Base-by-base conservation (phyloP, 768 basidiomycete species). In the Pluteus cervinus region DNA sequence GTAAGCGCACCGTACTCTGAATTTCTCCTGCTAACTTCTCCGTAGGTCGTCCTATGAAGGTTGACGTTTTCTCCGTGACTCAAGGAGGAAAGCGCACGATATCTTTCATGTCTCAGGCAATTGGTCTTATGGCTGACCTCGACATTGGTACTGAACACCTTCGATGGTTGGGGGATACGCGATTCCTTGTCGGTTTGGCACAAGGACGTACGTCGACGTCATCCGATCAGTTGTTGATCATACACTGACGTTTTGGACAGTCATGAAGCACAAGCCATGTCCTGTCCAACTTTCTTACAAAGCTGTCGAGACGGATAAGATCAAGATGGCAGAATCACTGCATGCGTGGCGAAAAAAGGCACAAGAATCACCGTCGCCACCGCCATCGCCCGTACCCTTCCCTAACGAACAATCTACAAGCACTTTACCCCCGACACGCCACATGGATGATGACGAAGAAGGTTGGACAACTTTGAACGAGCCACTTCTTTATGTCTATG, bases 121-220 rank as follows among this genome's bases (percentile, higher is more conserved):
- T 87, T 15, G 90, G 90, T 3, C 66, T 93, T 22, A 84, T 90
- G 77, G 87, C 90, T 3, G 87, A 92, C 44, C 42, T 89, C 26
- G 89, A 91, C 58, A 60, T 86, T 30, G 83, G 83, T 39, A 93
- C 90, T 2, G 89, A 92, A 42, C 63, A 86, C 48, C 58, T 92
- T 28, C 75, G 88, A 7, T 91, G 85, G 81, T 81, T 93, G 80
- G 90, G 90, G 7, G 83, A 82, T 50, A 63, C 70, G 9, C 80
- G 90, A 7, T 93, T 93, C 56, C 54, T 81, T 21, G 62, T 75
- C 41, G 90, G 90, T 7, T 76, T 76, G 51, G 52, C 92, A 3
- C 68, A 75, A 34, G 86, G 81, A 56, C 49, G 86, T 86, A 52
- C 44, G 77, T 54, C 5, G 16, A 24, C 16, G 10, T 26, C 36